These are phyloP conservation scores for Russula dissimulans DNA, from an alignment of 768 basidiomycete species.

Conservation along the genomic window DNA sequence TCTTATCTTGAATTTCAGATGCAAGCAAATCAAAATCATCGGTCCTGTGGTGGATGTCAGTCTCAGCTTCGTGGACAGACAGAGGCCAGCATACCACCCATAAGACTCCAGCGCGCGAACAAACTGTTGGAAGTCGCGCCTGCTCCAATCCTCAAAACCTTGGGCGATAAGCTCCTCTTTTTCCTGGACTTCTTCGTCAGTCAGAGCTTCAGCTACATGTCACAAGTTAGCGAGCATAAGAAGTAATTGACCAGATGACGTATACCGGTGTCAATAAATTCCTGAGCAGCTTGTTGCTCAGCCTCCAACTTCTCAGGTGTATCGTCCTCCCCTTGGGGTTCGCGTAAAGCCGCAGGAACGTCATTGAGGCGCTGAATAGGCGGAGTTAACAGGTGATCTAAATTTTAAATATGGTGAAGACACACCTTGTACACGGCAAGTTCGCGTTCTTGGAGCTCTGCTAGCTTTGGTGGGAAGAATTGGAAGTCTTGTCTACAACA, in stretches of 20 bases:
- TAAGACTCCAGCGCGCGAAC: constrained; percentile 67
- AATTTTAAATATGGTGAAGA: background rate
- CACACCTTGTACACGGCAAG: constrained; percentile 67
- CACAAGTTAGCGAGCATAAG: background rate
- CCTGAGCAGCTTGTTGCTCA: constrained; percentile 70
- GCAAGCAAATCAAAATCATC: constrained; percentile 62
- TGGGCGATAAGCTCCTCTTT: constrained; percentile 70
- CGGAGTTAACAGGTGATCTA: background rate
- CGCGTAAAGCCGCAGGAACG: constrained; percentile 54
- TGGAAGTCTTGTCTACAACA: constrained; percentile 81
- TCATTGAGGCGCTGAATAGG: constrained; percentile 49
- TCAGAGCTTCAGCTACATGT: constrained; percentile 70
- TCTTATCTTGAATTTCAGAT: constrained; percentile 78
- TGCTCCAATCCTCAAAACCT: constrained; percentile 88
- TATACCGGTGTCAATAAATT: constrained; percentile 78
- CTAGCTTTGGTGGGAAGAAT: constrained; percentile 80
- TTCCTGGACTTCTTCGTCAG: constrained; percentile 73
- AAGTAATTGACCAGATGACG: background rate
- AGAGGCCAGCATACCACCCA: constrained; percentile 53
- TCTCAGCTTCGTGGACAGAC: background rate
- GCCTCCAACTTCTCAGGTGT: constrained; percentile 79
- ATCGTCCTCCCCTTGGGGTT: constrained; percentile 60
- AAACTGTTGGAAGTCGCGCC: constrained; percentile 90
- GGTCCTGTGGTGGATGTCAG: constrained; percentile 35
- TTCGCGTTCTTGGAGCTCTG: constrained; percentile 81